Evolutionary conservation across 257 asterid species (phyloP).

Genomic region (Solanum virginianum): DNA sequence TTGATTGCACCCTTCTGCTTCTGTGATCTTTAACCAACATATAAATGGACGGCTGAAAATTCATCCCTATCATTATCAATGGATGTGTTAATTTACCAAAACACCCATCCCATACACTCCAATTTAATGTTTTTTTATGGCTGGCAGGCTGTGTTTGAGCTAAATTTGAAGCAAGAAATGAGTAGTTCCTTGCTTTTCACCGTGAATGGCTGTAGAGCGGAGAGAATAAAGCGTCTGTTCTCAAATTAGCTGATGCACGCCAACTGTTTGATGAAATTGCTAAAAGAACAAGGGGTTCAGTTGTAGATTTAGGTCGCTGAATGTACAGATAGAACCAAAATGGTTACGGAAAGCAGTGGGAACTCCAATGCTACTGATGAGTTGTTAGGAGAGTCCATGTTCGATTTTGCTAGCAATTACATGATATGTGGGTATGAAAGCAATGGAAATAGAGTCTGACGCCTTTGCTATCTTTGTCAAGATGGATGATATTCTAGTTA

Average conservation of each 20-base stretch:
- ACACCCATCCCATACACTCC: not conserved
- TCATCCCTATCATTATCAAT: not conserved
- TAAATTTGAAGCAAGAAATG: not conserved
- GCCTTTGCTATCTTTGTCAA: constrained; percentile 1
- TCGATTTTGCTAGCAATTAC: not conserved
- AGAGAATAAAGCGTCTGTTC: not conserved
- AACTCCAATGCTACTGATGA: not conserved
- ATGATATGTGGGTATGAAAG: constrained; percentile 10
- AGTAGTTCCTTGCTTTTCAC: not conserved
- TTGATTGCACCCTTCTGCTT: constrained; percentile 7
- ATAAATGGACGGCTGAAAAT: not conserved
- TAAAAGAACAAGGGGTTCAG: not conserved
- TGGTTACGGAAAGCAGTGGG: not conserved
- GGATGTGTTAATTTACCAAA: not conserved
- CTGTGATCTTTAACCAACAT: not conserved
- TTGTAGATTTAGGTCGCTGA: not conserved
- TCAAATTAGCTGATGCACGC: not conserved
- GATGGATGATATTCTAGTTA: not conserved
- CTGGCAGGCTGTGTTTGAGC: not conserved
- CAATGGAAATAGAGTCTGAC: not conserved
- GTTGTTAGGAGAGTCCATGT: not conserved
- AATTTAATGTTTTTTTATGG: not conserved
- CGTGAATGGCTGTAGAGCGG: not conserved
- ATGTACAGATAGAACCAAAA: not conserved
- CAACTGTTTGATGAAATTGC: constrained; percentile 2